Conservation (phyloP, 495 filamentous ascomycete species). For the Bacidia gigantensis region DNA sequence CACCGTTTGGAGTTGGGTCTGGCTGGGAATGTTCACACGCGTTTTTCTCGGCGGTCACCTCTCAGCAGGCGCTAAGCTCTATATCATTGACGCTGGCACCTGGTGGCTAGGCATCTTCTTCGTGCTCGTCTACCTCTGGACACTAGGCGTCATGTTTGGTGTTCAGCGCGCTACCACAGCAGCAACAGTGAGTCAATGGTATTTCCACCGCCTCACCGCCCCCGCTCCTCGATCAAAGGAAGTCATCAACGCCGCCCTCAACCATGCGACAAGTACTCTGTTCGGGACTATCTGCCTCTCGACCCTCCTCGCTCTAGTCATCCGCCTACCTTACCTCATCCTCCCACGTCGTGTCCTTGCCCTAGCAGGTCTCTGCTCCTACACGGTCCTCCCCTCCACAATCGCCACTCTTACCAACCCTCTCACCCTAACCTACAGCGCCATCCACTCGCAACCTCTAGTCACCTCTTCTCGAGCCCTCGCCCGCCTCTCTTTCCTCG, state of each 20-base stretch:
- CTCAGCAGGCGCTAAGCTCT: slow-evolving; percentile 40
- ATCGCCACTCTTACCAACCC: slow-evolving; percentile 79
- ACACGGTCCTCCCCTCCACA: slow-evolving; percentile 69
- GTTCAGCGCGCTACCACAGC: slow-evolving; percentile 84
- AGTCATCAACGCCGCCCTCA: slow-evolving; percentile 68
- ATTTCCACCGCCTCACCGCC: slow-evolving; percentile 80
- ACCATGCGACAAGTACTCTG: slow-evolving; percentile 69
- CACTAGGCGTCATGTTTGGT: slow-evolving; percentile 67
- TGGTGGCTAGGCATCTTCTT: slow-evolving; percentile 90
- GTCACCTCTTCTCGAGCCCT: slow-evolving; percentile 60
- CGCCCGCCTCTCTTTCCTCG: slow-evolving; percentile 61
- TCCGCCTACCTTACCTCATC: slow-evolving; percentile 75
- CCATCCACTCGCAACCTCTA: slow-evolving; percentile 82
- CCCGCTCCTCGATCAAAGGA: slow-evolving; percentile 62
- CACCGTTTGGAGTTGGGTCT: slow-evolving; percentile 84
- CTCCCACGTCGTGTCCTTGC: slow-evolving; percentile 61
- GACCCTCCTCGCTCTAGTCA: slow-evolving; percentile 60
- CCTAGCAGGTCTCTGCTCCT: slow-evolving; percentile 47
- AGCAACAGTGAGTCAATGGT: slow-evolving; percentile 96
- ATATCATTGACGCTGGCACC: slow-evolving; percentile 69
- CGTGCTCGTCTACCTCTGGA: slow-evolving; percentile 90
- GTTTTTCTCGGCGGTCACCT: slow-evolving; percentile 82
- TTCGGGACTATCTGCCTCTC: slow-evolving; percentile 87
- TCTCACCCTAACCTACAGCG: slow-evolving; percentile 78
- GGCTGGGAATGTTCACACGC: slow-evolving; percentile 92